Base-by-base conservation (phyloP, 192 early-diverging fungal species). In the Coemansia sp. region DNA sequence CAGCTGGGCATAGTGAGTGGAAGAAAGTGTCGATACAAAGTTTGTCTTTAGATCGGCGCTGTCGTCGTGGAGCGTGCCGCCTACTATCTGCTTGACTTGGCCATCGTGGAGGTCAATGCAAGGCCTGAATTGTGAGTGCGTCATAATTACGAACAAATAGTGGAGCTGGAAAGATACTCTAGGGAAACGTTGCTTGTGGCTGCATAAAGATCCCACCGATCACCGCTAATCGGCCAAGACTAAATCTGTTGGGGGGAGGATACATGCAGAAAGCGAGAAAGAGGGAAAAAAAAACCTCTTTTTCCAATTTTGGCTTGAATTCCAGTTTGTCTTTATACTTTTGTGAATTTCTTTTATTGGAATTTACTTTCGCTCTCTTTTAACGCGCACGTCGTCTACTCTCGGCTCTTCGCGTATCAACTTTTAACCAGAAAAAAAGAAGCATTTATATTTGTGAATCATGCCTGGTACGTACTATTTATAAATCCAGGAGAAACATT, bases 41-140 rank as follows among this genome's bases (percentile, higher is more conserved):
- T 99, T 99, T 1, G 95, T 97, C 43, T 85, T 81, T 22, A 97
- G 85, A 12, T 15, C 24, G 12, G 78, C 84, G 38, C 78, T 61
- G 41, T 70, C 62, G 69, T 93, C 92, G 67, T 75, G 85, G 18
- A 99, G 85, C 50, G 96, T 92, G 43, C 93, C 95, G 34, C 98
- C 98, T 50, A 99, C 95, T 60, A 99, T 98, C 76, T 99, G 98
- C 82, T 99, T 99, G 65, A 99, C 98, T 76, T 94, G 89, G 41
- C 98, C 98, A 39, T 88, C 72, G 84, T 99, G 98, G 52, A 99
- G 84, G 84, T 99, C 98, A 70, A 99, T 98, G 84, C 98, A 99
- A n/a, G 96, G 95, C 18, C 93, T 86, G 82, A 99, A 98, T 71
- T 79, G 69, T 35, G 94, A 90, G 73, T 50, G 75, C 61, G 55